phyloP scores from a whole-genome alignment of 202 grass and related monocot genomes.

The Eragrostis tef region DNA sequence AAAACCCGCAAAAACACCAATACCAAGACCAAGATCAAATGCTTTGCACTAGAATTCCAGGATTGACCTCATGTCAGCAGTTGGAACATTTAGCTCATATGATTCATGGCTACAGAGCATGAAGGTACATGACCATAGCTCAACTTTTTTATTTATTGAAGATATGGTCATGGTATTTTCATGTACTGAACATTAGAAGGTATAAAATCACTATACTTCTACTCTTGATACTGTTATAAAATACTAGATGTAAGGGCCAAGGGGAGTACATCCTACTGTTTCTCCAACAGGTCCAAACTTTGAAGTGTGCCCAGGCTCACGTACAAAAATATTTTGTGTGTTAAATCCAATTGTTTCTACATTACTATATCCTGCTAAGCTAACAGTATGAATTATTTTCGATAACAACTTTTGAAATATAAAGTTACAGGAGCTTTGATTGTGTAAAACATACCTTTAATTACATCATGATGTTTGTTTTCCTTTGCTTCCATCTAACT shows the following conservation, averaged over 20 bases:
- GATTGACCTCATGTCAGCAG: neutral
- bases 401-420: neutral
- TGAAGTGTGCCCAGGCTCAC: neutral
- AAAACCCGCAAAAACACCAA: neutral
- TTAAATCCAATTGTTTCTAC: neutral
- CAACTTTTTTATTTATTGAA: slow-evolving; percentile 5
- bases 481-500: slow-evolving; percentile 66
- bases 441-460: slow-evolving; percentile 56
- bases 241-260: neutral
- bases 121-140: neutral
- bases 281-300: neutral
- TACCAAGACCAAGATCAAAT: slow-evolving; percentile 10
- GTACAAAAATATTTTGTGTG: neutral
- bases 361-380: neutral
- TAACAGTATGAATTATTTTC: neutral
- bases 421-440: neutral
- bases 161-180: neutral
- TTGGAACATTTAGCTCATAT: slow-evolving; percentile 17
- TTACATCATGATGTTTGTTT: slow-evolving; percentile 55
- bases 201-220: neutral
- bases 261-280: neutral
- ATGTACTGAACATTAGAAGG: slow-evolving; percentile 16
- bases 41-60: neutral
- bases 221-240: neutral
- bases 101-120: slow-evolving; percentile 16